phyloP scores from a whole-genome alignment of 352 stramenopile species.

The Blastocystis sp. region DNA sequence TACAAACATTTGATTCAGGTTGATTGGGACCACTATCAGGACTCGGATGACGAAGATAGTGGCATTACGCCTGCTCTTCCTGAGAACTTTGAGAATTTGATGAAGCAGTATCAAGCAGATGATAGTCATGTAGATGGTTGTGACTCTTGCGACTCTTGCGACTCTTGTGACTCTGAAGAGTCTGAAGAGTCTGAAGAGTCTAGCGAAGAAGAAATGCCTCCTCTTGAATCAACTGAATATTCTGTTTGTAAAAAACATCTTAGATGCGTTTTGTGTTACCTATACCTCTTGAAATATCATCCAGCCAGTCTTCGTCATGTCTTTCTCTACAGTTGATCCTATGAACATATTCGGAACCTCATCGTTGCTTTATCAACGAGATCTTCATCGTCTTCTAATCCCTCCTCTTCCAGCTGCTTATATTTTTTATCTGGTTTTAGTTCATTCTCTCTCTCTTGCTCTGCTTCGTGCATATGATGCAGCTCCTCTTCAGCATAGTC shows the following conservation, averaged over 20 bases:
- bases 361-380: constrained; percentile 39
- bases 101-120: neutral
- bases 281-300: constrained; percentile 48
- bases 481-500: constrained; percentile 56
- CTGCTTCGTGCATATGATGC: constrained; percentile 47
- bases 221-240: neutral
- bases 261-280: constrained; percentile 59
- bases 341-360: neutral
- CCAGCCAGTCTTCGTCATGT: constrained; percentile 49
- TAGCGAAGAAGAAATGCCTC: constrained; percentile 35
- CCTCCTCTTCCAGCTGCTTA: constrained; percentile 50
- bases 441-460: neutral
- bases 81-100: constrained; percentile 26
- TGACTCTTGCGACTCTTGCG: neutral
- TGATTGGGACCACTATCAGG: constrained; percentile 29
- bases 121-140: neutral
- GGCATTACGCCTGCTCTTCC: neutral
- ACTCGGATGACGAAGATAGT: constrained; percentile 54
- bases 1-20: constrained; percentile 54
- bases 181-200: neutral
- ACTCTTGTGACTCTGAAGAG: neutral
- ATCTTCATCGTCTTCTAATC: constrained; percentile 51
- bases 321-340: neutral
- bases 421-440: neutral
- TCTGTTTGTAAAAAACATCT: constrained; percentile 28